Evolutionary conservation across 139 green algal genomes (phyloP).

Genomic region (Nannochloris sp.): DNA sequence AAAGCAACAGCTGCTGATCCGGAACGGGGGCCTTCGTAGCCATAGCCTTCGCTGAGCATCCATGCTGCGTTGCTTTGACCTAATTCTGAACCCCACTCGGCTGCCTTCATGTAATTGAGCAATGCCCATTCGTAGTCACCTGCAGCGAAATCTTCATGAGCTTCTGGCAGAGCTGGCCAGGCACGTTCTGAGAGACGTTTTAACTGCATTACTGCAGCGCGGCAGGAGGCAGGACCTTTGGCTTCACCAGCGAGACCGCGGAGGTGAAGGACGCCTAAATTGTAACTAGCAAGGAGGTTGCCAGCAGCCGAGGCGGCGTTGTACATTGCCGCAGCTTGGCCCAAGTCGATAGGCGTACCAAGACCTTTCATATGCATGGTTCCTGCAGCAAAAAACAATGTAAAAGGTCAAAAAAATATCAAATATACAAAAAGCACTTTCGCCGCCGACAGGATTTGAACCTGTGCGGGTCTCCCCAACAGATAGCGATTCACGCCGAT

Average conservation of each 20-base stretch:
- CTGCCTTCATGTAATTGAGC: slow-evolving; percentile 66
- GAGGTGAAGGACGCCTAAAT: slow-evolving; percentile 84
- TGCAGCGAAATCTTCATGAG: slow-evolving; percentile 51
- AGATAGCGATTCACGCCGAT: slow-evolving; percentile 12
- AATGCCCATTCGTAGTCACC: slow-evolving; percentile 47
- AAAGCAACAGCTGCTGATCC: slow-evolving; percentile 42
- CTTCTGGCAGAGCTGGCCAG: slow-evolving; percentile 16
- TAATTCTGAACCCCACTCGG: slow-evolving; percentile 83
- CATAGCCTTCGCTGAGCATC: slow-evolving; percentile 59
- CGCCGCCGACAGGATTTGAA: slow-evolving; percentile 43
- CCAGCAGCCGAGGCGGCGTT: slow-evolving; percentile 31
- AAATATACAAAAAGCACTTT: background rate
- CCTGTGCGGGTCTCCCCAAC: slow-evolving; percentile 39
- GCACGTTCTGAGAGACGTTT: background rate
- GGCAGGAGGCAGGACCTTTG: slow-evolving; percentile 2
- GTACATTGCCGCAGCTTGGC: slow-evolving; percentile 30
- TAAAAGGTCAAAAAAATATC: background rate
- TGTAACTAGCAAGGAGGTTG: slow-evolving; percentile 83
- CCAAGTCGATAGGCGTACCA: slow-evolving; percentile 10
- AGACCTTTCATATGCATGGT: slow-evolving; percentile 68
- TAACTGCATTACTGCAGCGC: background rate
- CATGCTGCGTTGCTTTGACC: slow-evolving; percentile 88
- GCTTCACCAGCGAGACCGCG: background rate
- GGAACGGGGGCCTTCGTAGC: slow-evolving; percentile 2
- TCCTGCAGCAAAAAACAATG: slow-evolving; percentile 66